Base-by-base conservation (phyloP, 2,329 filamentous ascomycete species). In the Xenoacremonium recifei region DNA sequence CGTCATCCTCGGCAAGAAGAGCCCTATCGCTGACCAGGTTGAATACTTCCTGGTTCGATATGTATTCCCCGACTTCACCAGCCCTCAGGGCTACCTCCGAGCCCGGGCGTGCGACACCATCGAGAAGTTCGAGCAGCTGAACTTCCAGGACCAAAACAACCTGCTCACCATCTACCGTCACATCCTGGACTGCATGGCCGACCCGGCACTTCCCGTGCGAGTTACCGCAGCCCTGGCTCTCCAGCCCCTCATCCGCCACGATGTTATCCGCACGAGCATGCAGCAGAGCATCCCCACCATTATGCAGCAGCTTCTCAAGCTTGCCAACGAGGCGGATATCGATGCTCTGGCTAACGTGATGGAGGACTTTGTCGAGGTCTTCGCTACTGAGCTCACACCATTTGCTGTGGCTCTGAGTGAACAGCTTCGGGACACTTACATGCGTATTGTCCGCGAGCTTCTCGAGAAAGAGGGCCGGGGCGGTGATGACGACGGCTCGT, bases 341-440 rank as follows among this genome's bases (percentile, higher is more conserved):
- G 93, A 99, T 66, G 91, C 93, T 5, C 76, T 99, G 30, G 92
- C 93, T 17, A 97, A 97, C 60, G 93, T 99, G 29, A 99, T 99
- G 93, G 93, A 99, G 68, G 93, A 99, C 62, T 99, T 99, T 62
- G 93, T 99, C 34, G 93, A 99, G 66, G 91, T 97, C 3, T 99
- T 99, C 62, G 92, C 93, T n/a, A 80, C 89, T 3, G 93, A 99
- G 64, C 78, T 99, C 35, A 97, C 93, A 5, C 93, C 93, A 3
- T 99, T 99, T 59, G 93, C 93, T 10, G 92, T 99, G 21, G 93
- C 93, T 4, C 76, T 99, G 4, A 96, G 90, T 60, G 91, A 97
- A 69, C 93, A 99, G 68, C 76, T 99, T 35, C 85, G 92, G 32
- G 93, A 99, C 60, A 99, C 93, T 0, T 99, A 99, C 59, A 77